Conservation (phyloP, 2,329 filamentous ascomycete genomes). For the Aspergillus quadrilineatus region DNA sequence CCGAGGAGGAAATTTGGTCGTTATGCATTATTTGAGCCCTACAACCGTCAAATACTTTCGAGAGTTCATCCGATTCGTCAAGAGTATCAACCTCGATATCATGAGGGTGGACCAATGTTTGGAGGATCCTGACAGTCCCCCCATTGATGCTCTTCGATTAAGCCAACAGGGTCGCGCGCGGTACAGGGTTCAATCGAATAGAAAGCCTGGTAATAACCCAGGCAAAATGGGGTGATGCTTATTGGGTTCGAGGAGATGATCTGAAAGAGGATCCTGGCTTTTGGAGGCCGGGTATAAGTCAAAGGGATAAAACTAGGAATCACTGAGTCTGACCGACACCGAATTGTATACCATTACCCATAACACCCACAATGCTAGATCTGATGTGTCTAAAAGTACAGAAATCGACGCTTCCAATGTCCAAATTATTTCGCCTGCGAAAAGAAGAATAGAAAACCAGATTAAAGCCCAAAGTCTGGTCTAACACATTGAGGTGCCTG, state of each 20-base stretch:
- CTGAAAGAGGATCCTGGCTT: not conserved
- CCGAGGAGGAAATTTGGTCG: conserved; percentile 63
- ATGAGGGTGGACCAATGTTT: conserved; percentile 68
- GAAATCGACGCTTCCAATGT: not conserved
- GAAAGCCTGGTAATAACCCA: not conserved
- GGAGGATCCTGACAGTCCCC: conserved; percentile 51
- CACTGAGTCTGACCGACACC: not conserved
- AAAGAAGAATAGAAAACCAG: conserved; percentile 5
- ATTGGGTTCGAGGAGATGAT: not conserved
- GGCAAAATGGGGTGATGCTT: not conserved
- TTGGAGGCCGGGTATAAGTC: not conserved
- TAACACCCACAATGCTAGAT: conserved; percentile 8
- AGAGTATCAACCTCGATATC: conserved; percentile 61
- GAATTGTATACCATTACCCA: conserved; percentile 1
- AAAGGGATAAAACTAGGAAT: not conserved
- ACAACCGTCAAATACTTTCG: conserved; percentile 63
- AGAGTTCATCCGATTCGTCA: conserved; percentile 65
- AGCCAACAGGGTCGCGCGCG: not conserved
- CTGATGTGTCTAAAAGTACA: conserved; percentile 12
- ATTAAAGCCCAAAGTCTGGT: conserved; percentile 29
- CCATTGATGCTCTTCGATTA: conserved; percentile 4
- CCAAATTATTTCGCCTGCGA: conserved; percentile 12
- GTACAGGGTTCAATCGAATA: conserved; percentile 4
- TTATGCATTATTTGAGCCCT: conserved; percentile 68
- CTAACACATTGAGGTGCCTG: conserved; percentile 28